Percentiles rank a stretch among this genome's conserved stretches.
These are phyloP conservation scores for Helotiales sp. DNA, from an alignment of 2,329 filamentous ascomycete species.

Conservation along the genomic window DNA sequence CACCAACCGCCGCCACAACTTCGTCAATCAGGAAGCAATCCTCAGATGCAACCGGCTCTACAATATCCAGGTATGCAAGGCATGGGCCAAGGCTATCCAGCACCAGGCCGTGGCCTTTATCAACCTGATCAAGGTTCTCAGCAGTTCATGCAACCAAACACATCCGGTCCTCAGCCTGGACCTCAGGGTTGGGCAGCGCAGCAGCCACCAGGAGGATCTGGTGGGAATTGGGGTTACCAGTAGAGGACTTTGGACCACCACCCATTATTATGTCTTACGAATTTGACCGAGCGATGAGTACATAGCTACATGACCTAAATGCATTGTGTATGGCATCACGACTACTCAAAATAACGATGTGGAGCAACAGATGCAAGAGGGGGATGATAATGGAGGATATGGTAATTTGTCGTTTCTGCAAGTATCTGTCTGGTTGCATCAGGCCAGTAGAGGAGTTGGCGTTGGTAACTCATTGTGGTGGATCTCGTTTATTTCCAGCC, in stretches of 20 bases:
- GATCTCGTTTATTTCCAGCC: constrained; percentile 25
- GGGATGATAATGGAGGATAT: constrained; percentile 19
- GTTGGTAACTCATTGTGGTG: constrained; percentile 27
- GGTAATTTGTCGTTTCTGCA: constrained; percentile 32
- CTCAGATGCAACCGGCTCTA: constrained; percentile 63
- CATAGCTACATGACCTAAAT: constrained; percentile 26
- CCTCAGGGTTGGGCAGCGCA: constrained; percentile 43
- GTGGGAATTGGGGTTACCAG: constrained; percentile 39
- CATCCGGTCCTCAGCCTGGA: constrained; percentile 44
- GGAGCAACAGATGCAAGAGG: neutral
- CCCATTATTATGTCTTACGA: constrained; percentile 16
- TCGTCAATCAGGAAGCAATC: constrained; percentile 58
- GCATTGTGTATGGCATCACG: constrained; percentile 28
- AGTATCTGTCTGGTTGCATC: constrained; percentile 36
- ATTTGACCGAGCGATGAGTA: constrained; percentile 31
- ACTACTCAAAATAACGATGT: constrained; percentile 13
- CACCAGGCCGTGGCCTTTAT: constrained; percentile 63
- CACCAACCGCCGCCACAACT: constrained; percentile 64
- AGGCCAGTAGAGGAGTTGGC: constrained; percentile 40
- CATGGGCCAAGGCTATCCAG: constrained; percentile 62
- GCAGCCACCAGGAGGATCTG: constrained; percentile 36
- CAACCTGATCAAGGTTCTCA: constrained; percentile 66
- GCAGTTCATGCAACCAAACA: constrained; percentile 69
- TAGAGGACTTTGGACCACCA: neutral
- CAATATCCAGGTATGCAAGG: constrained; percentile 68